phyloP scores from a whole-genome alignment of 371 early-diverging fungal genomes.

The Lichtheimia corymbifera region DNA sequence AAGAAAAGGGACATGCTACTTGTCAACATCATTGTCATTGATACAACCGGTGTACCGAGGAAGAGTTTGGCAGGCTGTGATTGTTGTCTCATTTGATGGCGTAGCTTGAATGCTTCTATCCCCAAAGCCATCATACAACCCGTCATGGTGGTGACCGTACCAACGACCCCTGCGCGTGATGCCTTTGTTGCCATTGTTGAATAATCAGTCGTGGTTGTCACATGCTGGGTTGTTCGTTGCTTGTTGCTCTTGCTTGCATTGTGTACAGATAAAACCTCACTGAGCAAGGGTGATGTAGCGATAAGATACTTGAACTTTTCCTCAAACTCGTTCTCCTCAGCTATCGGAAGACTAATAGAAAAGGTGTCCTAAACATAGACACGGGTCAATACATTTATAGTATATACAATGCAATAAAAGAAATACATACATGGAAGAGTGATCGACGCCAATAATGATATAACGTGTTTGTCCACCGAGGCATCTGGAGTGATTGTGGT shows the following conservation, averaged over 20 bases:
- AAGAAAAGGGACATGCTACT: constrained; percentile 38
- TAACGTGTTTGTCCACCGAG: constrained; percentile 16
- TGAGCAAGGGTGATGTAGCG: constrained; percentile 64
- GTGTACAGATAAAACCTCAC: constrained; percentile 49
- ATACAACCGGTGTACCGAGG: constrained; percentile 13
- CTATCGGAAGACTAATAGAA: constrained; percentile 40
- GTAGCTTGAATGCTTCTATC: constrained; percentile 10
- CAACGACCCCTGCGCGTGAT: constrained; percentile 9
- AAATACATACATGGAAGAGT: constrained; percentile 31
- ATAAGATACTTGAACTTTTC: constrained; percentile 69
- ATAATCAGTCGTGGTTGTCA: constrained; percentile 14
- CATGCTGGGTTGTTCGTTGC: constrained; percentile 19
- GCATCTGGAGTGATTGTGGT: constrained; percentile 4
- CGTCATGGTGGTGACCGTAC: constrained; percentile 16
- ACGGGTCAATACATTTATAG: background rate
- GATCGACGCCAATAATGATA: constrained; percentile 41
- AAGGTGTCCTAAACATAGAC: constrained; percentile 30
- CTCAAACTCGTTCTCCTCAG: constrained; percentile 64
- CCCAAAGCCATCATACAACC: constrained; percentile 20
- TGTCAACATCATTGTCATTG: constrained; percentile 28
- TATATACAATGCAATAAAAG: background rate
- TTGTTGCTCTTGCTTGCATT: constrained; percentile 32
- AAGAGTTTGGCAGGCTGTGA: constrained; percentile 2
- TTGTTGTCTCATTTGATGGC: constrained; percentile 8
- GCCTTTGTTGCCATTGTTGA: constrained; percentile 12